phyloP scores from a whole-genome alignment of 768 basidiomycete genomes.

The Mycena amicta region DNA sequence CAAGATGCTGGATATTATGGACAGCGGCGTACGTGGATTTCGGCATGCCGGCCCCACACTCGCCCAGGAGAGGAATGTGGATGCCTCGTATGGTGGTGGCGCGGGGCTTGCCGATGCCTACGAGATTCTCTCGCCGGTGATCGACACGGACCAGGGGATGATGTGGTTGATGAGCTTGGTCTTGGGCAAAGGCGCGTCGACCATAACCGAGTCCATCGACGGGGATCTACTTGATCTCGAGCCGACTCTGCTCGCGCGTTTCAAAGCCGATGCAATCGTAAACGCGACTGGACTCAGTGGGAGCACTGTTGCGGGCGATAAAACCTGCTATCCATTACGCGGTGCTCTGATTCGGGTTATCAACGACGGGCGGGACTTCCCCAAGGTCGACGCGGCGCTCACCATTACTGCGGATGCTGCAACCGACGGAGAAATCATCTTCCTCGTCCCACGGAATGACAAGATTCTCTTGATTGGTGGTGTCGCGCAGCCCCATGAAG shows the following conservation, averaged over 20 bases:
- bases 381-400: conserved; percentile 34
- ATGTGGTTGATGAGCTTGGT: conserved; percentile 32
- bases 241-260: conserved; percentile 28
- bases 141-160: conserved; percentile 42
- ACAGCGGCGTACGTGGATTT: conserved; percentile 29
- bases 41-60: conserved; percentile 25
- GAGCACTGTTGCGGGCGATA: conserved; percentile 35
- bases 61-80: conserved; percentile 30
- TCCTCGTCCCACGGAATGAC: conserved; percentile 40
- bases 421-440: conserved; percentile 32
- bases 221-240: conserved; percentile 35
- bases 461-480: conserved; percentile 37
- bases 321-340: conserved; percentile 37
- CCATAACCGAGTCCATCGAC: conserved; percentile 30
- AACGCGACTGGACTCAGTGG: conserved; percentile 39
- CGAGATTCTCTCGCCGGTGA: conserved; percentile 35
- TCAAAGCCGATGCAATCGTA: conserved; percentile 34
- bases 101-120: conserved; percentile 33
- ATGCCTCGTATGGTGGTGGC: conserved; percentile 27
- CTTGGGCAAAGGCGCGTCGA: conserved; percentile 22
- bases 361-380: conserved; percentile 39
- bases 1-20: conserved; percentile 27
- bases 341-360: conserved; percentile 39
- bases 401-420: conserved; percentile 35
- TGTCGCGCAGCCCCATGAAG: conserved; percentile 29